Conservation (phyloP, 2,329 filamentous ascomycete genomes). For the Cladorrhinum sp. region DNA sequence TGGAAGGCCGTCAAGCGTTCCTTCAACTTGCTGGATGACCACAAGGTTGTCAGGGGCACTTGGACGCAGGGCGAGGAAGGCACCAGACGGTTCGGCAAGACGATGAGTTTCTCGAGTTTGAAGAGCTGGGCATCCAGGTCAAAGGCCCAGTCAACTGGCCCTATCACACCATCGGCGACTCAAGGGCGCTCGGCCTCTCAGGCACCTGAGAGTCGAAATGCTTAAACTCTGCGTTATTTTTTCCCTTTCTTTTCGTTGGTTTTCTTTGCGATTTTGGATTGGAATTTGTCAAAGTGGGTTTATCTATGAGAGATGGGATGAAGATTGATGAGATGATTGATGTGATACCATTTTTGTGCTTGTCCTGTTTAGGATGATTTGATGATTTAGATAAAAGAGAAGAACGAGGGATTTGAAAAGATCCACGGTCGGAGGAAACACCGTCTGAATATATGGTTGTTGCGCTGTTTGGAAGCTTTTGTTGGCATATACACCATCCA, state of each 20-base stretch:
- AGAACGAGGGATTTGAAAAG: background rate
- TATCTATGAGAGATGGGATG: background rate
- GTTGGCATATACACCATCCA: no score
- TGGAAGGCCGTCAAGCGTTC: constrained; percentile 70
- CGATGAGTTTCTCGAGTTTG: constrained; percentile 50
- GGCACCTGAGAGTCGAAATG: background rate
- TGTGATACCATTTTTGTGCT: background rate
- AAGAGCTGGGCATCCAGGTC: constrained; percentile 31
- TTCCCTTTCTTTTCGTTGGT: background rate
- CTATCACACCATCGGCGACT: constrained; percentile 19
- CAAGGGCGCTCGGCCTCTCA: constrained; percentile 7
- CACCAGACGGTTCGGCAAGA: constrained; percentile 43
- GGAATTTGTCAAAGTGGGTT: background rate
- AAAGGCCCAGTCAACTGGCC: constrained; percentile 13
- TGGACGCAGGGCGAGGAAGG: constrained; percentile 54
- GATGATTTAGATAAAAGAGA: background rate
- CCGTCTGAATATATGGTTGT: no score
- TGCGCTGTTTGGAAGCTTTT: no score
- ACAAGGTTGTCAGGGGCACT: constrained; percentile 46
- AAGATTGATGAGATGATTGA: background rate
- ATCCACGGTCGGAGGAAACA: no score
- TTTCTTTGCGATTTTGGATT: background rate
- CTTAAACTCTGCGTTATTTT: background rate
- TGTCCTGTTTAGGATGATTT: background rate
- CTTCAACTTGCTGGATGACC: constrained; percentile 51